phyloP scores from a whole-genome alignment of 176 grass and related monocot species.

The Carex myosuroides region DNA sequence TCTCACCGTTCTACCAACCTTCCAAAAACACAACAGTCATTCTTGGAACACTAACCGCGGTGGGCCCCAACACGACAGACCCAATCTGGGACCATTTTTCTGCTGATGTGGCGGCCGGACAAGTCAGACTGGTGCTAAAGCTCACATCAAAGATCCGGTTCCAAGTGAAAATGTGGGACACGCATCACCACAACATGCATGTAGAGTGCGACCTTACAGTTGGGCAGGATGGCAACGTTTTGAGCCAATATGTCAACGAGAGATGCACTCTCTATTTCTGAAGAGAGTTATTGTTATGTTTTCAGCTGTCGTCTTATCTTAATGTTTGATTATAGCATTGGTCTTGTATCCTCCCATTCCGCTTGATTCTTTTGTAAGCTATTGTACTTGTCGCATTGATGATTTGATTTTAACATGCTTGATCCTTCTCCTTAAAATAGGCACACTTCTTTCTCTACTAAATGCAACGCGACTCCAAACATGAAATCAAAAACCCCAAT shows the following conservation, averaged over 20 bases:
- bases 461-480: not conserved
- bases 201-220: conserved; percentile 36
- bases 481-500: not conserved
- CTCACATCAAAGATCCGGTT: conserved; percentile 58
- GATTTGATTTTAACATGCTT: not conserved
- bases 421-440: not conserved
- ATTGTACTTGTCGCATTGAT: not conserved
- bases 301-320: not conserved
- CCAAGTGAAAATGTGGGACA: conserved; percentile 72
- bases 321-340: not conserved
- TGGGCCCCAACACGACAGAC: conserved; percentile 21
- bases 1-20: conserved; percentile 48
- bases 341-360: not conserved
- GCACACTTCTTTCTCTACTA: not conserved
- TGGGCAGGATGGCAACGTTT: conserved; percentile 34
- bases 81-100: conserved; percentile 28
- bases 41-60: conserved; percentile 21
- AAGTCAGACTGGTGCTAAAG: conserved; percentile 32
- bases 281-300: not conserved
- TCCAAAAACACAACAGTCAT: conserved; percentile 51
- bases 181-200: conserved; percentile 44
- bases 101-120: conserved; percentile 29
- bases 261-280: conserved; percentile 37
- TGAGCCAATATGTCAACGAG: conserved; percentile 24
- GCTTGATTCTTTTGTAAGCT: conserved; percentile 2